Evolutionary conservation across 139 green algal species (phyloP).

Genomic region (Desmodesmus armatus): DNA sequence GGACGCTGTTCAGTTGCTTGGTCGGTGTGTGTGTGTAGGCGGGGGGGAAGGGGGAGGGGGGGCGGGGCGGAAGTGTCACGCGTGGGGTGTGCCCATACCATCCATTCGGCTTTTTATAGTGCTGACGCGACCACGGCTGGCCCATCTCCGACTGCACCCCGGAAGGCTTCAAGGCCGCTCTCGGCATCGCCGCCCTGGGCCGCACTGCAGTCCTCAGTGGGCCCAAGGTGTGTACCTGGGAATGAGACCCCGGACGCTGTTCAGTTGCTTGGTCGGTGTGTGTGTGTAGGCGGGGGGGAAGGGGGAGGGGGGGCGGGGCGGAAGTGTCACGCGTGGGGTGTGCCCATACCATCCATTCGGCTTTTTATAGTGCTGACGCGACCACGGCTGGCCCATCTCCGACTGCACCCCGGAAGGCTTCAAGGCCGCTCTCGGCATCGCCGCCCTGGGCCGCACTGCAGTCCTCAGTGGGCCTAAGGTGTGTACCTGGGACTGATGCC

Average conservation of each 20-base stretch:
- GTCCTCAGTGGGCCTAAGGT: not conserved
- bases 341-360: too few species aligned
- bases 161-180: conserved; percentile 88
- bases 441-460: conserved; percentile 17
- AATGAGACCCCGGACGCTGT: not conserved
- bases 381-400: conserved; percentile 97
- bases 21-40: too few species aligned
- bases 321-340: not conserved
- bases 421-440: conserved; percentile 86
- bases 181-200: conserved; percentile 67
- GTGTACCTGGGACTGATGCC: not conserved
- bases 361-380: conserved; percentile 84
- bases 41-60: too few species aligned
- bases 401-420: conserved; percentile 93
- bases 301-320: too few species aligned
- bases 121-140: conserved; percentile 96
- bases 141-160: conserved; percentile 93
- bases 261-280: too few species aligned
- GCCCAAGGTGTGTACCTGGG: not conserved
- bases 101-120: too few species aligned
- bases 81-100: too few species aligned
- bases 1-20: too few species aligned
- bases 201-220: not conserved
- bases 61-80: too few species aligned
- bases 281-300: too few species aligned